Conservation (phyloP, 805 yeast genomes). For the Spathaspora passalidarum region DNA sequence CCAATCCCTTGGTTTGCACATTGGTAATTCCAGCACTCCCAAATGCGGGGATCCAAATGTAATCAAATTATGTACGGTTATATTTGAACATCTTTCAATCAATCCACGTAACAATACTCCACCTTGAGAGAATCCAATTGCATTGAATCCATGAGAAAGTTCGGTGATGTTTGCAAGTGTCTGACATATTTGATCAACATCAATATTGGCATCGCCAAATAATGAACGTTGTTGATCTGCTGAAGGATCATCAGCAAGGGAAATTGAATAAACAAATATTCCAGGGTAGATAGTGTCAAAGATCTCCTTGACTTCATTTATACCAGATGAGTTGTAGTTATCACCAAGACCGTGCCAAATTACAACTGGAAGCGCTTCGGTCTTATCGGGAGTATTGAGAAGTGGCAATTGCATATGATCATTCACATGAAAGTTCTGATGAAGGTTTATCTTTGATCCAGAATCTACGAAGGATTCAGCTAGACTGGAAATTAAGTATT, state of each 20-base stretch:
- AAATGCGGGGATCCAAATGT: constrained; percentile 84
- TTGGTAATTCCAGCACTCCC: constrained; percentile 69
- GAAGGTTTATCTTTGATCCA: neutral
- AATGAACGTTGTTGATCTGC: constrained; percentile 55
- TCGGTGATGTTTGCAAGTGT: constrained; percentile 46
- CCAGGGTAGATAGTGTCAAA: constrained; percentile 48
- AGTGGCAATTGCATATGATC: neutral
- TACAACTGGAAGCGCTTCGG: constrained; percentile 48
- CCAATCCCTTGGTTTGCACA: constrained; percentile 55
- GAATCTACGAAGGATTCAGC: neutral
- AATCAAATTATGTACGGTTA: constrained; percentile 46
- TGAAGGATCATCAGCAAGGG: constrained; percentile 45
- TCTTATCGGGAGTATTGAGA: neutral
- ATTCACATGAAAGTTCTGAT: neutral
- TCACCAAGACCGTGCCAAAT: constrained; percentile 89
- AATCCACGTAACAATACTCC: constrained; percentile 74
- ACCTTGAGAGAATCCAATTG: constrained; percentile 81
- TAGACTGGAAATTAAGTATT: neutral
- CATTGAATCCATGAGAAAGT: constrained; percentile 58
- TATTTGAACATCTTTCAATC: constrained; percentile 51
- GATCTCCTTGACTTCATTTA: constrained; percentile 43
- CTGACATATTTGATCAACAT: constrained; percentile 54
- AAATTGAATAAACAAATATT: constrained; percentile 51
- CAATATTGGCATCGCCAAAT: constrained; percentile 56
- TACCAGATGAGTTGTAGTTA: constrained; percentile 58